phyloP scores from a whole-genome alignment of 1,284 basidiomycete species.

The Ceratobasidium sp. region DNA sequence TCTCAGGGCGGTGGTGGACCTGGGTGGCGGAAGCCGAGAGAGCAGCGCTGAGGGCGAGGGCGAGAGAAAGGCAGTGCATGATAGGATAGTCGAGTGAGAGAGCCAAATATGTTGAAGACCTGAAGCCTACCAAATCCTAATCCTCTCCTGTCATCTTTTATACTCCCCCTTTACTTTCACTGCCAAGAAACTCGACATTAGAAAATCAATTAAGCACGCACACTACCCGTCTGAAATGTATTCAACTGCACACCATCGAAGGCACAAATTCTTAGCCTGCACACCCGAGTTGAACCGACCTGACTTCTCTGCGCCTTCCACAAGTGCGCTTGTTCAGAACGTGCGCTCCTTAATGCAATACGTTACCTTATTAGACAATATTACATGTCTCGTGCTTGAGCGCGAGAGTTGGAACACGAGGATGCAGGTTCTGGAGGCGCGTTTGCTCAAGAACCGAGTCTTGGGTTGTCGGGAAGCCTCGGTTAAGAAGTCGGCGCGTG shows the following conservation, averaged over 20 bases:
- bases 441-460: conserved; percentile 18
- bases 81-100: conserved; percentile 8
- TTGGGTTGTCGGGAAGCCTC: conserved; percentile 36
- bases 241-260: neutral
- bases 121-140: neutral
- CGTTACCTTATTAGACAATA: neutral
- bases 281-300: conserved; percentile 34
- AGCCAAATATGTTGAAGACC: neutral
- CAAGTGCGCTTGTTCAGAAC: neutral
- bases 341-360: neutral
- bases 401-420: conserved; percentile 14
- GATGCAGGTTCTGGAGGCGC: conserved; percentile 4
- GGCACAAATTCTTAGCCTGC: conserved; percentile 28
- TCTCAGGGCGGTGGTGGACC: conserved; percentile 68
- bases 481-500: conserved; percentile 28
- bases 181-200: neutral
- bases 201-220: neutral
- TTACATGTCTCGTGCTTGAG: neutral
- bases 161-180: neutral
- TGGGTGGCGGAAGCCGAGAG: conserved; percentile 61
- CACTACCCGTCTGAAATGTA: neutral
- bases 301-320: conserved; percentile 3
- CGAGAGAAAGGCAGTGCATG: conserved; percentile 35
- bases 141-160: conserved; percentile 2
- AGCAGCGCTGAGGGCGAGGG: conserved; percentile 36